phyloP scores from a whole-genome alignment of 352 stramenopile genomes.

The Discostella stelligera region DNA sequence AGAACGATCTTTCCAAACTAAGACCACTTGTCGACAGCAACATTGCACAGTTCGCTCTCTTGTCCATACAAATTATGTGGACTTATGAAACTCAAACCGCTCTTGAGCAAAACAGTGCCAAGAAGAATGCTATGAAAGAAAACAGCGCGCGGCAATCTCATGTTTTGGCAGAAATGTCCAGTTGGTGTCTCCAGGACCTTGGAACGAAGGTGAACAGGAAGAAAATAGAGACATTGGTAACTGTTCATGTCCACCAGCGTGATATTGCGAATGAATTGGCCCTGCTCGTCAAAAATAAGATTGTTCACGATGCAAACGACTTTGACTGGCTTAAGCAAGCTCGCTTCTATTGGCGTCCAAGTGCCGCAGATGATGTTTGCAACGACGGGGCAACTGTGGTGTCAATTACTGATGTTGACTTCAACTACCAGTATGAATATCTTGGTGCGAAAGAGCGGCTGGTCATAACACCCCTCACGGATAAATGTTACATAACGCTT shows the following conservation, averaged over 20 bases:
- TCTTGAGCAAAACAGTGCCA: slow-evolving; percentile 91
- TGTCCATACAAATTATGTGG: slow-evolving; percentile 96
- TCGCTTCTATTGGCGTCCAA: slow-evolving; percentile 96
- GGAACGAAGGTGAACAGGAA: slow-evolving; percentile 95
- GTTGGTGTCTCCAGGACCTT: slow-evolving; percentile 95
- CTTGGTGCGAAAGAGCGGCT: slow-evolving; percentile 95
- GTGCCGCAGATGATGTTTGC: slow-evolving; percentile 91
- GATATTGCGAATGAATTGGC: slow-evolving; percentile 95
- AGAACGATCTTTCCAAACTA: slow-evolving; percentile 87
- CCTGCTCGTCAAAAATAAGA: slow-evolving; percentile 92
- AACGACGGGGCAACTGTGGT: slow-evolving; percentile 94
- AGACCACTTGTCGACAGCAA: slow-evolving; percentile 93
- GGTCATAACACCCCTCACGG: slow-evolving; percentile 95
- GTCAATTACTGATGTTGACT: slow-evolving; percentile 96
- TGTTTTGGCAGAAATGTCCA: slow-evolving; percentile 91
- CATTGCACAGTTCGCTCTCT: slow-evolving; percentile 92
- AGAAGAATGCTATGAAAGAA: slow-evolving; percentile 97
- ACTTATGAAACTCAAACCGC: slow-evolving; percentile 92
- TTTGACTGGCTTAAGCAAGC: slow-evolving; percentile 99
- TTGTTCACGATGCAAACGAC: slow-evolving; percentile 95
- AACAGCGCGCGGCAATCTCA: slow-evolving; percentile 92
- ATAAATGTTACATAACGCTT: slow-evolving; percentile 97
- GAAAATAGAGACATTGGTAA: slow-evolving; percentile 97
- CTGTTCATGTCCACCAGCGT: slow-evolving; percentile 96
- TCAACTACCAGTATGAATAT: slow-evolving; percentile 99